Evolutionary conservation across 1,284 basidiomycete genomes (phyloP).

Genomic region (Puccinia coronata): DNA sequence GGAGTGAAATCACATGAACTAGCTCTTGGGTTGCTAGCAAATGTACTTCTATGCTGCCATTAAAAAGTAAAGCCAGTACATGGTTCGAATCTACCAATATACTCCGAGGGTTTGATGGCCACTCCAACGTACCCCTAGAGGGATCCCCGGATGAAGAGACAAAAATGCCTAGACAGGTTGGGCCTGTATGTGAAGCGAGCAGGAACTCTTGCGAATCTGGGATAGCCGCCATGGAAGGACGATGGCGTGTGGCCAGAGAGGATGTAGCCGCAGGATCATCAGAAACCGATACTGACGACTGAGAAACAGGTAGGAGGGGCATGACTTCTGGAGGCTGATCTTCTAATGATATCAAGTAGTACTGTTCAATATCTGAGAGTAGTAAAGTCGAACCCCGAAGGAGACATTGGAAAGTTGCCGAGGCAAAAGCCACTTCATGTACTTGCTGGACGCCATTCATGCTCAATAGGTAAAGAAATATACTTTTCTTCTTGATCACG

Average conservation of each 20-base stretch:
- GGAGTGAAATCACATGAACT: constrained; percentile 39
- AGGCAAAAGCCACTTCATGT: constrained; percentile 31
- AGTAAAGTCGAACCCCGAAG: constrained; percentile 42
- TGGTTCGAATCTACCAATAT: constrained; percentile 30
- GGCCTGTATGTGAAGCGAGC: constrained; percentile 43
- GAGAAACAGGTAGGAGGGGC: constrained; percentile 36
- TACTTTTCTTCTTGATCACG: constrained; percentile 44
- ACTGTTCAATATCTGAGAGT: constrained; percentile 46
- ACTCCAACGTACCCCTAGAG: constrained; percentile 44
- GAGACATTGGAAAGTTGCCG: constrained; percentile 41
- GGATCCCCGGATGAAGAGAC: constrained; percentile 48
- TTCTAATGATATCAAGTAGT: constrained; percentile 32
- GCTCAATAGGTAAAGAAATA: constrained; percentile 28
- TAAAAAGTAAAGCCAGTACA: constrained; percentile 45
- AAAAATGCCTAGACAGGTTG: constrained; percentile 47
- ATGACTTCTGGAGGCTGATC: constrained; percentile 24
- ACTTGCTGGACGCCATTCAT: constrained; percentile 31
- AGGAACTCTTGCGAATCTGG: constrained; percentile 45
- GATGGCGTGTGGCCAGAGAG: constrained; percentile 38
- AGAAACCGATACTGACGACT: constrained; percentile 14
- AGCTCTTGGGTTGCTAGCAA: constrained; percentile 35
- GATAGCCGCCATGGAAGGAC: constrained; percentile 47
- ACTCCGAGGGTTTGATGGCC: constrained; percentile 43
- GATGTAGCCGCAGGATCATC: background rate
- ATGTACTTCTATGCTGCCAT: constrained; percentile 41